Percentiles rank a stretch among this genome's conserved stretches.
Evolutionary conservation across 1,284 basidiomycete genomes (phyloP).

Genomic region (Sporisorium sorghi): DNA sequence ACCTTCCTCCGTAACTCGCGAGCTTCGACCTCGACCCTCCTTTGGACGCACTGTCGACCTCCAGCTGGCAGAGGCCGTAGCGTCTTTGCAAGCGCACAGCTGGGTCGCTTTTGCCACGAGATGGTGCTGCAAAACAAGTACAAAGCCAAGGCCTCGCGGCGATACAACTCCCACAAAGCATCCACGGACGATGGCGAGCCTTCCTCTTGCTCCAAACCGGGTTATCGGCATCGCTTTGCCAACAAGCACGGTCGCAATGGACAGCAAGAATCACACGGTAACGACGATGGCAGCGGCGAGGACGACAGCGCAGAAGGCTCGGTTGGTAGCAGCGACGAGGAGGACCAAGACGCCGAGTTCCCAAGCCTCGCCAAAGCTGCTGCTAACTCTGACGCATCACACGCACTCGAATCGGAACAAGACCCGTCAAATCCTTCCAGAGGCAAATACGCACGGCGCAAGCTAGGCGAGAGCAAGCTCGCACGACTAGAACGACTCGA

Average conservation of each 20-base stretch:
- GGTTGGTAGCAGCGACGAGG: conserved; percentile 13
- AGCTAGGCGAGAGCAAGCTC: conserved; percentile 57
- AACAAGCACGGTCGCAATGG: conserved; percentile 20
- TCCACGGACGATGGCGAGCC: conserved; percentile 19
- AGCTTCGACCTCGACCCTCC: conserved; percentile 5
- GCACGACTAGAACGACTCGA: conserved; percentile 50
- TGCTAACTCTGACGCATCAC: conserved; percentile 1
- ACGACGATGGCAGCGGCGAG: not conserved
- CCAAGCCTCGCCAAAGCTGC: conserved; percentile 38
- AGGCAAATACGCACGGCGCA: conserved; percentile 56
- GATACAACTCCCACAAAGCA: conserved; percentile 49
- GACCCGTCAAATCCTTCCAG: conserved; percentile 24
- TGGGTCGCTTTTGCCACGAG: conserved; percentile 3
- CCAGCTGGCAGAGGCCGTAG: conserved; percentile 11
- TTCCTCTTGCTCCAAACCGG: conserved; percentile 24
- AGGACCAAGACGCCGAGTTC: conserved; percentile 33
- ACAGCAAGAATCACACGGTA: conserved; percentile 4
- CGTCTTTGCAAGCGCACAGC: conserved; percentile 20
- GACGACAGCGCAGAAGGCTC: conserved; percentile 4
- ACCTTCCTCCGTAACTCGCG: not conserved
- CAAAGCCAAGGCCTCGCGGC: conserved; percentile 66
- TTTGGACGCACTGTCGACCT: conserved; percentile 1
- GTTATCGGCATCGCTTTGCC: conserved; percentile 27
- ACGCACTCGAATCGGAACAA: conserved; percentile 10
- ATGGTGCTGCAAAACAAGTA: conserved; percentile 69